These are phyloP conservation scores for Pseudisothecium myosuroides DNA, from an alignment of 225 moss, liverwort and hornwort genomes.

Conservation along the genomic window DNA sequence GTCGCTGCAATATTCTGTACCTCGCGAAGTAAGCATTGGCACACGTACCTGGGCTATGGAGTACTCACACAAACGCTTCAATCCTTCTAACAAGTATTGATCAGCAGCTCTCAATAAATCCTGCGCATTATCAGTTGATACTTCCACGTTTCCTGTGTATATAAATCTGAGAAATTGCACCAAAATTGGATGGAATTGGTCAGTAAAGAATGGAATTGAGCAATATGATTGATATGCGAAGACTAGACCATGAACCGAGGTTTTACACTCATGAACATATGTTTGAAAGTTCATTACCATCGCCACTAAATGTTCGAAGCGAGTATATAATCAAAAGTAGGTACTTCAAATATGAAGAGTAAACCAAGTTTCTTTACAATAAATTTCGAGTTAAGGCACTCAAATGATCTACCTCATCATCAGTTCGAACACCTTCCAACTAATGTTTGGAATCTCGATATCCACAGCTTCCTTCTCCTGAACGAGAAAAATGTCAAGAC, in stretches of 20 bases:
- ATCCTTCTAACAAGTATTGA: constrained; percentile 88
- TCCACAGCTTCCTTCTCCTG: constrained; percentile 98
- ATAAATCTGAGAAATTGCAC: constrained; percentile 55
- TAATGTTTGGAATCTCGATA: constrained; percentile 96
- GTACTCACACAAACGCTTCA: constrained; percentile 91
- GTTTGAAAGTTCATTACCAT: background rate
- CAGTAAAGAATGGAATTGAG: background rate
- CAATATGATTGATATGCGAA: background rate
- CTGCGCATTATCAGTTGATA: constrained; percentile 80
- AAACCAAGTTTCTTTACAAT: background rate
- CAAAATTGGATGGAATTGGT: background rate
- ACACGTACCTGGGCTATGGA: constrained; percentile 75
- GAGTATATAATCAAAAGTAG: background rate
- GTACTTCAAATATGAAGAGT: background rate
- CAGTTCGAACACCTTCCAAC: constrained; percentile 96
- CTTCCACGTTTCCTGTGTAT: constrained; percentile 94
- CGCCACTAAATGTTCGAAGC: background rate
- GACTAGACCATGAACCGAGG: background rate
- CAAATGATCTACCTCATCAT: constrained; percentile 75
- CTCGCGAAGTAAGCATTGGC: background rate
- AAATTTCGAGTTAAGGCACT: background rate
- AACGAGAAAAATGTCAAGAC: background rate
- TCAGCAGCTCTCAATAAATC: constrained; percentile 95
- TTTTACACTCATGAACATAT: background rate
- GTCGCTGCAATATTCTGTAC: background rate